Percentiles rank a stretch among this genome's conserved stretches.
These are phyloP conservation scores for Leccinum subspadiceum DNA, from an alignment of 1,284 basidiomycete genomes.

Conservation along the genomic window DNA sequence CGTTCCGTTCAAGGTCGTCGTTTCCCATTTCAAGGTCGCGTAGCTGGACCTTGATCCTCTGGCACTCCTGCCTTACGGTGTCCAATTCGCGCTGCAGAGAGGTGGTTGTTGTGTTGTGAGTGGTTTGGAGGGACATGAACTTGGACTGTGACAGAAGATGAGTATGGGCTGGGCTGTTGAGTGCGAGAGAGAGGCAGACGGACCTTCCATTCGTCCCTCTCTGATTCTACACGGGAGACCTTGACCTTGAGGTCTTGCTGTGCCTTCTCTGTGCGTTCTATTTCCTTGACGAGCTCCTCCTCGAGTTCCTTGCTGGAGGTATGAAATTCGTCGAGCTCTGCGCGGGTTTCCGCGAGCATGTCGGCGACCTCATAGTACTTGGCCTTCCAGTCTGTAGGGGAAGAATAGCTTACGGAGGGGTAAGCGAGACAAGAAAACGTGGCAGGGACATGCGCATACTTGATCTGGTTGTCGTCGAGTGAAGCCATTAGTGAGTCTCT, in stretches of 20 bases:
- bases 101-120: slow-evolving; percentile 83
- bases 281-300: slow-evolving; percentile 87
- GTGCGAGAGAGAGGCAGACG: slow-evolving; percentile 1
- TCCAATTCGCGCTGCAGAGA: slow-evolving; percentile 90
- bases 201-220: slow-evolving; percentile 94
- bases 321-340: slow-evolving; percentile 91
- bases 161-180: not conserved
- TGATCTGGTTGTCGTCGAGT: slow-evolving; percentile 59
- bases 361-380: slow-evolving; percentile 86
- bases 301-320: slow-evolving; percentile 89
- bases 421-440: slow-evolving; percentile 8
- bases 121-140: slow-evolving; percentile 86
- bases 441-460: slow-evolving; percentile 39
- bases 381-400: slow-evolving; percentile 71
- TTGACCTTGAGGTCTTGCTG: slow-evolving; percentile 81
- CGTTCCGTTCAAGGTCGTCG: slow-evolving; percentile 91
- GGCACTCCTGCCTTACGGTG: slow-evolving; percentile 74
- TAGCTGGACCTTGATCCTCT: slow-evolving; percentile 76
- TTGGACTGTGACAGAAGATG: slow-evolving; percentile 57
- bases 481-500: slow-evolving; percentile 58
- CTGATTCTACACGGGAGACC: slow-evolving; percentile 70
- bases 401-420: slow-evolving; percentile 47
- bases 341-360: slow-evolving; percentile 80
- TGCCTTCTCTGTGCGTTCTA: slow-evolving; percentile 83
- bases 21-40: slow-evolving; percentile 95